phyloP scores from a whole-genome alignment of 805 yeast genomes.

The Starmerella tilneyi region DNA sequence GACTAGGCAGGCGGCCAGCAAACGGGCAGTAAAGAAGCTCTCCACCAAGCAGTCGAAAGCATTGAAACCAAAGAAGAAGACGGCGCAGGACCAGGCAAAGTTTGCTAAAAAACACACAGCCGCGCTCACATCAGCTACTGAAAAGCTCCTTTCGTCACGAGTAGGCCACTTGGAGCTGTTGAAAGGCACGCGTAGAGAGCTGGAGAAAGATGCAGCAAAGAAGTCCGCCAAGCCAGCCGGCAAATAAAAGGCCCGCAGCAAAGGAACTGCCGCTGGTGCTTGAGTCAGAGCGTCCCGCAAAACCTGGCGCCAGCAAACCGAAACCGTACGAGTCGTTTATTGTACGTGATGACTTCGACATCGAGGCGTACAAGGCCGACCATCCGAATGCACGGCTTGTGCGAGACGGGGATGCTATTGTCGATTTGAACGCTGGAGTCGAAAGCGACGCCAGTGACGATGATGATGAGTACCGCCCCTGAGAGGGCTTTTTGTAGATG shows the following conservation, averaged over 20 bases:
- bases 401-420: conserved; percentile 1
- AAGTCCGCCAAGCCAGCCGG: conserved; percentile 4
- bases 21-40: conserved; percentile 27
- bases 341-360: conserved; percentile 18
- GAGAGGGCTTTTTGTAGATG: neutral
- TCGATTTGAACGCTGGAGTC: conserved; percentile 4
- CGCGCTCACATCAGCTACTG: conserved; percentile 54
- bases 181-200: conserved; percentile 78
- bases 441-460: neutral
- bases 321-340: conserved; percentile 9
- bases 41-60: conserved; percentile 41
- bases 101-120: conserved; percentile 48
- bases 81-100: conserved; percentile 51
- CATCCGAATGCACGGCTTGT: conserved; percentile 12
- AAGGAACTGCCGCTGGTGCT: conserved; percentile 16
- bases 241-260: conserved; percentile 1
- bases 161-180: conserved; percentile 90
- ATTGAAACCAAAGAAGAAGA: conserved; percentile 47
- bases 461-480: neutral
- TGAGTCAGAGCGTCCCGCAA: conserved; percentile 8
- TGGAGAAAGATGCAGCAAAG: conserved; percentile 47
- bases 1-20: conserved; percentile 17
- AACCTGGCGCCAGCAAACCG: neutral
- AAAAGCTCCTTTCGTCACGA: conserved; percentile 72
- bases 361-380: conserved; percentile 16